Base-by-base conservation (phyloP, 2,329 filamentous ascomycete species). In the Pseudodiploospora longispora region DNA sequence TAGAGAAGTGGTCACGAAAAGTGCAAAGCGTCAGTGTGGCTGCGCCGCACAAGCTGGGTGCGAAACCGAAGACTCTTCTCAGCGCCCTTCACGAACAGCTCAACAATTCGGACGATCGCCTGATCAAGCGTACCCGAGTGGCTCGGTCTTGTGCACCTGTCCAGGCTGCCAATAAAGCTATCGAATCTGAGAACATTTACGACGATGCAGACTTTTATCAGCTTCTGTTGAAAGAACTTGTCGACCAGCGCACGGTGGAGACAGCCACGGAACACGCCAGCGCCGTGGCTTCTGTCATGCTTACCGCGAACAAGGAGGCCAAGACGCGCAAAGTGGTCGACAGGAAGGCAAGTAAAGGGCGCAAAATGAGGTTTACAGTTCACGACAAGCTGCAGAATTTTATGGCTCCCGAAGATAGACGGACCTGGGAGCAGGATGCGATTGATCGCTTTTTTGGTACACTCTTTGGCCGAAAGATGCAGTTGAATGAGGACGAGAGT, bases 321-420 rank as follows among this genome's bases (percentile, higher is more conserved):
- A 95, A 91, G 71, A 76, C 84, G 47, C 85, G 85, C 66, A 85
- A 87, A 59, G 78, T 83, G 30, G 86, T 97, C 4, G 93, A 98
- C 62, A 90, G 90, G 19, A 93, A 90, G 61, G 93, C 93, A 1
- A 95, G 87, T 61, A 97, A 97, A 67, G 93, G 93, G 5, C 75
- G 93, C 40, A 96, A 96, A 70, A 78, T 98, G 75, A 77, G 88
- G 34, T 98, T 91, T 66, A 93, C 87, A 10, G 88, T 96, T 38
- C 90, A 97, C 60, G 91, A 97, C 70, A 97, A 97, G 71, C 66
- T 98, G 58, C 87, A 95, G 68, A 96, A 96, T 64, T 97, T 97
- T 60, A 96, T 96, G 89, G 90, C 90, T 8, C 83, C 89, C 0
- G 88, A 96, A 62, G 86, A 95, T 60, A 74, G 87, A 42, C 75